A percentile compares a stretch with the other conserved stretches of the same genome.
phyloP scores from a whole-genome alignment of 495 filamentous ascomycete species.

The Astrothelium subdiscretum region DNA sequence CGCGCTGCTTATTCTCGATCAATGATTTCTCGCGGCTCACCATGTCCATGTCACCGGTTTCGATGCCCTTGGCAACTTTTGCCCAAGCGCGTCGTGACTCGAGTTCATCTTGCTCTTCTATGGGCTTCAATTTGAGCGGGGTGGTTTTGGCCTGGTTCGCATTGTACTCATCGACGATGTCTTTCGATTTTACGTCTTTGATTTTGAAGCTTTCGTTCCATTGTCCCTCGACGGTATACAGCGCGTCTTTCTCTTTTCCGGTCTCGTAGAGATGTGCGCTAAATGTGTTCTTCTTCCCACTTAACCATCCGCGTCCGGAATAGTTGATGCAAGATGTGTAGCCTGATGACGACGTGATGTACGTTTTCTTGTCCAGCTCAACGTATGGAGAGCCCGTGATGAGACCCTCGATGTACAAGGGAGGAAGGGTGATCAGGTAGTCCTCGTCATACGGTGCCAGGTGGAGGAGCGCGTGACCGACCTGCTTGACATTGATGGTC shows the following conservation, averaged over 20 bases:
- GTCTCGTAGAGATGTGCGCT: constrained; percentile 65
- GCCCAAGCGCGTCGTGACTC: constrained; percentile 85
- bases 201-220: constrained; percentile 83
- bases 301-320: constrained; percentile 83
- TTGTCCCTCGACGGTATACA: constrained; percentile 81
- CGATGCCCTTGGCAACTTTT: constrained; percentile 69
- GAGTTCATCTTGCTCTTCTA: constrained; percentile 74
- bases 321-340: constrained; percentile 91
- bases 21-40: constrained; percentile 68
- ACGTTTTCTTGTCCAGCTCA: constrained; percentile 71
- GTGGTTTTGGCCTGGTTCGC: constrained; percentile 49
- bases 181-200: constrained; percentile 58
- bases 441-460: constrained; percentile 59
- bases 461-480: constrained; percentile 82
- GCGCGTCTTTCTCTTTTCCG: constrained; percentile 53
- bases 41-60: constrained; percentile 69
- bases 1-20: constrained; percentile 85
- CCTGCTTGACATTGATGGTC: constrained; percentile 91
- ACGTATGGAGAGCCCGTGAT: constrained; percentile 86
- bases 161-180: constrained; percentile 57
- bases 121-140: constrained; percentile 56
- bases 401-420: constrained; percentile 86
- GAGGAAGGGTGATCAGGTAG: constrained; percentile 85
- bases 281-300: constrained; percentile 91
- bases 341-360: constrained; percentile 74